Evolutionary conservation across 345 rosid species (phyloP).

Genomic region (Diplotaxis tenuifolia): DNA sequence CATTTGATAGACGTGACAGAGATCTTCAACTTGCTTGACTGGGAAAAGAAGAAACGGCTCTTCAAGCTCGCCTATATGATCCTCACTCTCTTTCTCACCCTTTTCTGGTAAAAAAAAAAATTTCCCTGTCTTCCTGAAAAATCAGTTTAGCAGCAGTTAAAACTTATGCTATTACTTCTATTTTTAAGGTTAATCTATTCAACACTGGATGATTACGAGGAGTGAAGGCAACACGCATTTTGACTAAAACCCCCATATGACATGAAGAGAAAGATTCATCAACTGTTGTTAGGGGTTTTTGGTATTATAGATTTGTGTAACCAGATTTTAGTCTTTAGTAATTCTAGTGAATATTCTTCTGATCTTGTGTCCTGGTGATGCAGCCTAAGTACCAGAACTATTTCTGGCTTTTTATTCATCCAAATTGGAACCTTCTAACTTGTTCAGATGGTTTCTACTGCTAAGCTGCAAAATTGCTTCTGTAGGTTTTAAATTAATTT

Average conservation of each 20-base stretch:
- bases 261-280: not conserved
- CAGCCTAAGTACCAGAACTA: not conserved
- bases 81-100: constrained; percentile 60
- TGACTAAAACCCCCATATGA: not conserved
- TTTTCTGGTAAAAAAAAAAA: constrained; percentile 60
- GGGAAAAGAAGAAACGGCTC: constrained; percentile 90
- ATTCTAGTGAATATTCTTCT: not conserved
- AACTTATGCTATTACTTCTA: constrained; percentile 8
- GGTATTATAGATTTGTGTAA: not conserved
- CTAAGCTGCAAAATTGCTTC: not conserved
- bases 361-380: not conserved
- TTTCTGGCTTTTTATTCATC: too few species aligned
- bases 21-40: constrained; percentile 77
- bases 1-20: constrained; percentile 91
- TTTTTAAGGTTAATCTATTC: constrained; percentile 56
- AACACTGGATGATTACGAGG: constrained; percentile 41
- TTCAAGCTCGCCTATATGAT: constrained; percentile 76
- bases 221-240: not conserved
- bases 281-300: not conserved
- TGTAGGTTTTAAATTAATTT: not conserved
- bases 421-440: not conserved
- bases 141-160: not conserved
- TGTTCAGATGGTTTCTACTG: not conserved
- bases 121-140: not conserved
- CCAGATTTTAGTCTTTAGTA: not conserved